Evolutionary conservation across 108 stramenopile genomes (phyloP).

Genomic region (Cyclotella atomus): DNA sequence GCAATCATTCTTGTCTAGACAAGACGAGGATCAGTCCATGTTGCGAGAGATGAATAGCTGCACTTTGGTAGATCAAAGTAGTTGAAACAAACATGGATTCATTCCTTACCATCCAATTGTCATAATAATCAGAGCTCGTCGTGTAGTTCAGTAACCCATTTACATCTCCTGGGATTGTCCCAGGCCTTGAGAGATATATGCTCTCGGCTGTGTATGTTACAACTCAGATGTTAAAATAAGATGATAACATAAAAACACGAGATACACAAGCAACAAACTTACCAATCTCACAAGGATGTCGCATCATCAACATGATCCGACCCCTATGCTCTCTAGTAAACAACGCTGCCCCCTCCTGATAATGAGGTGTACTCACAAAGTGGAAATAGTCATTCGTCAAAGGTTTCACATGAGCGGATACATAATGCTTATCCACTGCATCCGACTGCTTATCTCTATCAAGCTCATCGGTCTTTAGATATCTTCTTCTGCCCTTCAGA

Average conservation of each 20-base stretch:
- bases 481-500: constrained; percentile 14
- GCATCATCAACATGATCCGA: constrained; percentile 33
- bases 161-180: constrained; percentile 15
- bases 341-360: constrained; percentile 35
- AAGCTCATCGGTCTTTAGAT: constrained; percentile 4
- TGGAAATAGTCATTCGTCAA: constrained; percentile 19
- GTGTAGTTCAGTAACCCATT: constrained; percentile 25
- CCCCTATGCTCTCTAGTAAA: constrained; percentile 32
- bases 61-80: not conserved
- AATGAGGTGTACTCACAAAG: constrained; percentile 37
- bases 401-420: constrained; percentile 19
- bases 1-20: constrained; percentile 37
- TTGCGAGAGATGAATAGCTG: not conserved
- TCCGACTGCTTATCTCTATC: constrained; percentile 1
- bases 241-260: not conserved
- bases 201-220: constrained; percentile 2
- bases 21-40: not conserved
- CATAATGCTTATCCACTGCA: constrained; percentile 17
- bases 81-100: not conserved
- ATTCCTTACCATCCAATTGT: constrained; percentile 37
- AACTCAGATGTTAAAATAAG: too few species aligned
- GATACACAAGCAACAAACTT: not conserved
- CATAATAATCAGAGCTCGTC: constrained; percentile 28
- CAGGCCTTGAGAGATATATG: constrained; percentile 13
- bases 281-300: constrained; percentile 30